Evolutionary conservation across 164 flowering plant genomes (phyloP).

Genomic region (Saururus chinensis): DNA sequence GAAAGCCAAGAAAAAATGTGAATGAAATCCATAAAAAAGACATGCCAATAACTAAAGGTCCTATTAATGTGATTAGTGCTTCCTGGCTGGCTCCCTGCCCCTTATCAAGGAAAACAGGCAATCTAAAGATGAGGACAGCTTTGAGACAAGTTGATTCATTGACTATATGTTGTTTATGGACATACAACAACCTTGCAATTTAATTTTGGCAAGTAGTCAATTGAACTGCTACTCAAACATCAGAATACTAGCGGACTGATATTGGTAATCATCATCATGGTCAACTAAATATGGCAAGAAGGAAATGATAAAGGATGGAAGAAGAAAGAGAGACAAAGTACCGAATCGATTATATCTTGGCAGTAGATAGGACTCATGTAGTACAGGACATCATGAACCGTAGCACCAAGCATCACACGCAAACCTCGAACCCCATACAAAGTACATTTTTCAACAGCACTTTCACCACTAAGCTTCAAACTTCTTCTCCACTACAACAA

Average conservation of each 20-base stretch:
- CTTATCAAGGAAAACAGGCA: no score
- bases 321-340: constrained; percentile 17
- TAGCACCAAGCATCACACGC: constrained; percentile 85
- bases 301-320: background rate
- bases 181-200: no score
- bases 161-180: no score
- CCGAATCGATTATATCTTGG: constrained; percentile 92
- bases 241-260: background rate
- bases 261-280: background rate
- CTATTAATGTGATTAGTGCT: no score
- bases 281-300: background rate
- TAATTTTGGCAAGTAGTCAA: no score
- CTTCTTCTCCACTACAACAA: constrained; percentile 87
- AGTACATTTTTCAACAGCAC: constrained; percentile 79
- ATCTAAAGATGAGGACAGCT: no score
- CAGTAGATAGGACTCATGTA: constrained; percentile 99
- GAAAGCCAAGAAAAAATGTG: background rate
- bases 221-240: no score
- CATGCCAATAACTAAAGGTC: no score
- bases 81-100: no score
- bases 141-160: no score
- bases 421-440: constrained; percentile 86
- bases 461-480: constrained; percentile 90
- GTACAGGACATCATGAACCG: constrained; percentile 92
- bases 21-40: background rate